Evolutionary conservation across 176 grass and related monocot genomes (phyloP), one percentile per base, ranked within the genome.

Genomic region (Lolium perenne): DNA sequence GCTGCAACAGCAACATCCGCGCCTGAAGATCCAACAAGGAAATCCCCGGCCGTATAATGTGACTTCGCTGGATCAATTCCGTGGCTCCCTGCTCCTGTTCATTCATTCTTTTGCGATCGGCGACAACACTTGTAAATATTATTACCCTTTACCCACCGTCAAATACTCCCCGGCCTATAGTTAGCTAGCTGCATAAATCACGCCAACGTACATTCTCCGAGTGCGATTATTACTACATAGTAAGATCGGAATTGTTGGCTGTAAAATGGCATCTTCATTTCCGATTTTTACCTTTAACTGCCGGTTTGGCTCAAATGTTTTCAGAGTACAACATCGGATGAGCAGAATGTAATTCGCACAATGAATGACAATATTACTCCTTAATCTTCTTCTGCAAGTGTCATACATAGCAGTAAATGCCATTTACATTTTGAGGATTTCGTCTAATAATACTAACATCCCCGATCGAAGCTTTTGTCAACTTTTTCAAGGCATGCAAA

Each of bases 91-190:
- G 32, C 2, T 3, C 66, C 11, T 3, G 63, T 87, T 87, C 38
- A 13, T 64, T 65, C 26, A 50, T 86, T 87, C 54, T 43, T 87
- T 83, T 14, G 38, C 46, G 71, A 74, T 60, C 59, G 45, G 23
- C 21, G 38, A 21, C 32, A 3, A 35, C 32, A 35, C 32, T 16
- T 86, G 77, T 60, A 82, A 35, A 81, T 81, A 76, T 6, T 29
- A 29, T 29, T 22, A 17, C 64, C 43, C 61, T 35, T 35, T 50
- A 61, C 38, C n/a, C 71, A 23, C 67, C 66, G 10, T 41, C 1
- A 32, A 8, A n/a, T 5, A 15, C n/a, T 20, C 4, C 17, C 32
- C 32, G 1, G 2, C 43, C 53, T 47, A 22, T 54, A 54, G 6
- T 5, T 62, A 85, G 80, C 47, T 84, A 66, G 41, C n/a, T 20